phyloP scores from a whole-genome alignment of 257 asterid species.

The Rhazya stricta region DNA sequence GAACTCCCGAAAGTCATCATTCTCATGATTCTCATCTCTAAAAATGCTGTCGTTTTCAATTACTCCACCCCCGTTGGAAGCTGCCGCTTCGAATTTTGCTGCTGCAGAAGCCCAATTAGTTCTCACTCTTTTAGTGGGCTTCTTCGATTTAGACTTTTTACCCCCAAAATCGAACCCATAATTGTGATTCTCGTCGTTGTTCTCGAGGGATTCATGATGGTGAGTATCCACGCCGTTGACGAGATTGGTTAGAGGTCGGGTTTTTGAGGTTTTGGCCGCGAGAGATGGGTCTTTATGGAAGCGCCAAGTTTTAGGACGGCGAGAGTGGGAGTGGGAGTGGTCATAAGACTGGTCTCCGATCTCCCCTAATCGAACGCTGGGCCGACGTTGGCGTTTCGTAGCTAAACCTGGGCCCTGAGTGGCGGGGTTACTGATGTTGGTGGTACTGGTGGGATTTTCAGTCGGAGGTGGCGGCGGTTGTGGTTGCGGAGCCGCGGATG shows the following conservation, averaged over 20 bases:
- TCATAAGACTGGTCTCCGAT: slow-evolving; percentile 83
- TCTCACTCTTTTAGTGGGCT: slow-evolving; percentile 64
- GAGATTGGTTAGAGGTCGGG: slow-evolving; percentile 87
- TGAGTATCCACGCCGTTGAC: slow-evolving; percentile 47
- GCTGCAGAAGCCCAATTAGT: slow-evolving; percentile 60
- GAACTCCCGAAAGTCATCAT: slow-evolving; percentile 49
- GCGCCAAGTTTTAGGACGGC: slow-evolving; percentile 64
- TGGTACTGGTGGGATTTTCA: slow-evolving; percentile 30
- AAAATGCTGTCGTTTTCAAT: slow-evolving; percentile 34
- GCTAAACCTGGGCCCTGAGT: slow-evolving; percentile 43
- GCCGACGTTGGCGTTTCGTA: slow-evolving; percentile 94
- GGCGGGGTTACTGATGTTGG: slow-evolving; percentile 16
- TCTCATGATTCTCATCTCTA: slow-evolving; percentile 44
- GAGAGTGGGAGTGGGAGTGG: slow-evolving; percentile 29
- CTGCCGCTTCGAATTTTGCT: slow-evolving; percentile 37
- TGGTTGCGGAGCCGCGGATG: slow-evolving; percentile 22
- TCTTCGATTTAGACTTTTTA: slow-evolving; percentile 59
- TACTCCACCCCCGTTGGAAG: slow-evolving; percentile 29
- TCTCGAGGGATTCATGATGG: slow-evolving; percentile 37
- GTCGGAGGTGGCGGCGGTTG: slow-evolving; percentile 39
- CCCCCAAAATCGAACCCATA: slow-evolving; percentile 31
- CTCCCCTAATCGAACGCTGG: slow-evolving; percentile 96
- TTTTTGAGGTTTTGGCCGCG: slow-evolving; percentile 72
- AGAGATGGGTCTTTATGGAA: slow-evolving; percentile 72
- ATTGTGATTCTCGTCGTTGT: slow-evolving; percentile 33